Evolutionary conservation across 1,284 basidiomycete genomes (phyloP), one percentile per base, ranked within the genome.

Genomic region (Pholiota adiposa): DNA sequence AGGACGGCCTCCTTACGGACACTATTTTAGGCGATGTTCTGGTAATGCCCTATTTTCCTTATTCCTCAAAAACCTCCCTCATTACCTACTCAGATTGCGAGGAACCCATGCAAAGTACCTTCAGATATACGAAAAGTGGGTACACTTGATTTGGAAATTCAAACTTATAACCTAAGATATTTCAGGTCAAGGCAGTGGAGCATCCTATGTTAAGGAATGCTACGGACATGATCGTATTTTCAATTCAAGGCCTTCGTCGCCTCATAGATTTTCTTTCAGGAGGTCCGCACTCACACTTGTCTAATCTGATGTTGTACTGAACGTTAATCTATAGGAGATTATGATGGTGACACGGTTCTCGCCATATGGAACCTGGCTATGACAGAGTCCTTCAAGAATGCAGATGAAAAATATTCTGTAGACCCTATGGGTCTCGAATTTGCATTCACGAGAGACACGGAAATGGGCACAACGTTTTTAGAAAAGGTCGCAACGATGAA

Each of bases 61-160:
- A 51, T 27, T 44, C 8, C 19, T 16, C 27, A 16, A 4, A 19
- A 19, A n/a, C 16, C 21, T 41, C 1, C 14, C 21, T 29, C 2
- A 19, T 38, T 41, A 23, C 5, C 44, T 29, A 27, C 14, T 21
- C 23, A 70, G 67, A 59, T 69, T 21, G 65, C 77, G 4, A 70
- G 82, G 9, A 76, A 83, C 67, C 83, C 83, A 12, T 83, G 82
- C 67, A 82, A 81, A 65, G 60, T 83, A 11, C 80, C 82, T 1
- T 81, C 78, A 2, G 83, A 84, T 63, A 72, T 79, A 9, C 80
- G 79, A 49, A 83, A 82, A 73, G 82, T 81, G 63, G 51, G 61
- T 51, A 21, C 25, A 43, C 8, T 12, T 46, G 16, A 12, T 40
- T n/a, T 52, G 18, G 27, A 43, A 4, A 18, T 12, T 51, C 9